phyloP scores from a whole-genome alignment of 805 yeast genomes.

The Gaillardinia entomophila region DNA sequence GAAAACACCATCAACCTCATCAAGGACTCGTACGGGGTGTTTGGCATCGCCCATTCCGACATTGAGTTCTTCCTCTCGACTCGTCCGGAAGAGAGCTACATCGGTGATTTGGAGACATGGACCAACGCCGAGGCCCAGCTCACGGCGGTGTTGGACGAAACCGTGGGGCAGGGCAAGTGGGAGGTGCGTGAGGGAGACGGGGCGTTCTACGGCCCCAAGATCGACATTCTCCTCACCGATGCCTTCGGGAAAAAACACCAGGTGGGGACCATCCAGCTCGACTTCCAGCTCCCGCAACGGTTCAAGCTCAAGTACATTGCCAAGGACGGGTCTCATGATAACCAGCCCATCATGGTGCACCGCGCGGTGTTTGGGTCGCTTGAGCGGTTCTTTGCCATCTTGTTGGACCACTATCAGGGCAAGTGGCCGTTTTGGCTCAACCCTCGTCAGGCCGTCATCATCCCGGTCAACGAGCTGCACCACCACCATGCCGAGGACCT shows the following conservation, averaged over 20 bases:
- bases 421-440: conserved; percentile 98
- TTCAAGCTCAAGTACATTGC: conserved; percentile 67
- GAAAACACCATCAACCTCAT: conserved; percentile 64
- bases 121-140: conserved; percentile 70
- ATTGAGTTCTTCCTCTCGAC: conserved; percentile 69
- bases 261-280: conserved; percentile 92
- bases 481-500: conserved; percentile 47
- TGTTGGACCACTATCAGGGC: conserved; percentile 86
- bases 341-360: conserved; percentile 90
- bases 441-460: conserved; percentile 81
- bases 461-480: conserved; percentile 72
- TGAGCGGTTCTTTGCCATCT: conserved; percentile 85
- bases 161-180: conserved; percentile 54
- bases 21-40: conserved; percentile 64
- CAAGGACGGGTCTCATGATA: conserved; percentile 42
- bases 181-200: conserved; percentile 87
- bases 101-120: conserved; percentile 81
- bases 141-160: conserved; percentile 47
- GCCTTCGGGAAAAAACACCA: conserved; percentile 79
- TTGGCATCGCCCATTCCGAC: conserved; percentile 51
- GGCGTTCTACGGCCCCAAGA: conserved; percentile 94
- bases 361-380: conserved; percentile 94
- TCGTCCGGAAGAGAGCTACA: conserved; percentile 68
- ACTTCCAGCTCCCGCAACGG: conserved; percentile 86
- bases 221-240: conserved; percentile 80